Conservation (phyloP, 2,329 filamentous ascomycete genomes). For the Neoarthrinium moseri region DNA sequence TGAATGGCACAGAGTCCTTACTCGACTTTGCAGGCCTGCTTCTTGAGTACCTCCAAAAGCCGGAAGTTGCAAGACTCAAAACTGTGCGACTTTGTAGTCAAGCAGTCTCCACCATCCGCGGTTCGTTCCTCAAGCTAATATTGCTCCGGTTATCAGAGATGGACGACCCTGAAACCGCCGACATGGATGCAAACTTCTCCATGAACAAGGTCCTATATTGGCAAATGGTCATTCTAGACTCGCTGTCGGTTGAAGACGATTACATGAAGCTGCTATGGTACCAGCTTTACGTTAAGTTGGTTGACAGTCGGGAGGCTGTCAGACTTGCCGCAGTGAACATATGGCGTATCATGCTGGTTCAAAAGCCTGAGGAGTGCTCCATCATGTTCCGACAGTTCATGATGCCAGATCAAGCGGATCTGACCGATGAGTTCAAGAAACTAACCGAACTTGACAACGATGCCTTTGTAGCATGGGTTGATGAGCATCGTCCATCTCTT, state of each 20-base stretch:
- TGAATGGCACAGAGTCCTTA: conserved; percentile 79
- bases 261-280: conserved; percentile 88
- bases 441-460: conserved; percentile 87
- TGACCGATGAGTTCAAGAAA: conserved; percentile 77
- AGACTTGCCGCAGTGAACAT: conserved; percentile 77
- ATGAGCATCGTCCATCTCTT: conserved; percentile 74
- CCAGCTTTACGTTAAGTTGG: conserved; percentile 84
- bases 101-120: conserved; percentile 72
- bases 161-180: conserved; percentile 61
- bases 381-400: conserved; percentile 71
- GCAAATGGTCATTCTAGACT: conserved; percentile 85
- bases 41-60: conserved; percentile 84
- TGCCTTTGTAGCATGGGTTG: conserved; percentile 84
- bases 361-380: conserved; percentile 82
- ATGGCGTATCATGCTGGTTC: conserved; percentile 89
- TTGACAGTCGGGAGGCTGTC: conserved; percentile 66
- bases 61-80: conserved; percentile 78
- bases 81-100: conserved; percentile 89
- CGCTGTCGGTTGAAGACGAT: conserved; percentile 75
- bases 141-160: conserved; percentile 82
- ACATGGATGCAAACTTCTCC: conserved; percentile 65
- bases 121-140: conserved; percentile 75
- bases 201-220: conserved; percentile 89
- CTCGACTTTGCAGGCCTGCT: conserved; percentile 84
- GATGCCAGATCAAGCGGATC: conserved; percentile 65